Percentiles rank a stretch among this genome's conserved stretches.
These are phyloP conservation scores for Lunularia cruciata DNA, from an alignment of 225 moss, liverwort and hornwort genomes.

Conservation along the genomic window DNA sequence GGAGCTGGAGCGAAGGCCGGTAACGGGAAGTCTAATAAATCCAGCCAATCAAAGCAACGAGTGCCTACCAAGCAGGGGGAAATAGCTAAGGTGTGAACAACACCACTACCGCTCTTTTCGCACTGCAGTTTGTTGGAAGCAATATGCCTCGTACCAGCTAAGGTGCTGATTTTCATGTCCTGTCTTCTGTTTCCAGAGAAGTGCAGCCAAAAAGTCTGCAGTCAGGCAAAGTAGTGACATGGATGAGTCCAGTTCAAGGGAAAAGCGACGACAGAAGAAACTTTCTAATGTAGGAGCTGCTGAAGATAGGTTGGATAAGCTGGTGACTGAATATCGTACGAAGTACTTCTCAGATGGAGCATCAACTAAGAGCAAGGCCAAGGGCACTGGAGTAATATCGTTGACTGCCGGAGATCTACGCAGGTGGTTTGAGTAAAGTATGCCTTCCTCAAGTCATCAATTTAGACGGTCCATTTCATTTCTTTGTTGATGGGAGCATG, in stretches of 20 bases:
- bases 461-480: background rate
- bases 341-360: conserved; percentile 59
- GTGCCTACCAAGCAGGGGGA: background rate
- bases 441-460: background rate
- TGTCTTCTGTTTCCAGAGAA: conserved; percentile 23
- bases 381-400: background rate
- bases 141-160: background rate
- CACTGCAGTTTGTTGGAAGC: background rate
- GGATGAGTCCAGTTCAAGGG: background rate
- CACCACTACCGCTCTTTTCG: background rate
- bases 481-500: background rate
- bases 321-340: conserved; percentile 72
- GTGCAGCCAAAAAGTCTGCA: background rate
- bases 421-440: conserved; percentile 68
- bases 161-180: background rate
- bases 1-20: background rate
- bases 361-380: conserved; percentile 32
- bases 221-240: background rate
- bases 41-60: background rate
- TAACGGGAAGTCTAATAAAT: background rate
- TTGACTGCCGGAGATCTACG: conserved; percentile 51
- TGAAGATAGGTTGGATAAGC: conserved; percentile 68
- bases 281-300: conserved; percentile 20
- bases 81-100: background rate
- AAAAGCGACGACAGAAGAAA: conserved; percentile 11